Base-by-base conservation (phyloP, 192 early-diverging fungal species). In the Glomus cerebriforme region DNA sequence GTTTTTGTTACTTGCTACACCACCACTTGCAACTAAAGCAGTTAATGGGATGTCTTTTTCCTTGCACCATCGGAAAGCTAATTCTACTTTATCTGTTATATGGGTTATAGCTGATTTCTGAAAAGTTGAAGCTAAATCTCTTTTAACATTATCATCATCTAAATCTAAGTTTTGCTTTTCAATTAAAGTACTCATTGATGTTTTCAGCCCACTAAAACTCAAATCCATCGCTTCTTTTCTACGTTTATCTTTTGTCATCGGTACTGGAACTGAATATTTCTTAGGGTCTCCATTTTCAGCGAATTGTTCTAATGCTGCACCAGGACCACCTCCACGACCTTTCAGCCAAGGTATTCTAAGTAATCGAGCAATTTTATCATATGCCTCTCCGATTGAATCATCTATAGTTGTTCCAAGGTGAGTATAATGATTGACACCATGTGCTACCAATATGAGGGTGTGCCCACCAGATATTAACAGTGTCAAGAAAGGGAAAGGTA, bases 391-490 rank as follows among this genome's bases (percentile, higher is more conserved):
- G 15, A 92, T 85, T 31, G 92, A 92, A 82, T 93, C 91, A 84
- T 93, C 93, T 34, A 90, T 78, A 17, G 93, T 94, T 15, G 90
- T 84, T 39, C 90, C 92, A 29, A 95, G 78, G 39, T 87, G 81
- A 37, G 87, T 86, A 81, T 94, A 90, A 8, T 86, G 73, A 77
- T 87, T 86, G 58, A 93, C 86, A 31, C 75, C 85, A 63, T 91
- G 87, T 0, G 84, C 89, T 3, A 89, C 70, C 24, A 94, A 75
- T 10, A 91, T 79, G 63, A 93, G 63, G 31, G 93, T 94, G 69
- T 95, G 93, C 2, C 93, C 93, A 75, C 93, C 93, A 64, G 92
- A 93, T 35, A 92, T 89, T 13, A 95, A 88, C 71, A 94, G 82
- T 19, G 90, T 90, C 71, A 93, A 75, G 64, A 90, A 94, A 0